phyloP scores from a whole-genome alignment of 176 grass and related monocot species.

The Sorghum bicolor region DNA sequence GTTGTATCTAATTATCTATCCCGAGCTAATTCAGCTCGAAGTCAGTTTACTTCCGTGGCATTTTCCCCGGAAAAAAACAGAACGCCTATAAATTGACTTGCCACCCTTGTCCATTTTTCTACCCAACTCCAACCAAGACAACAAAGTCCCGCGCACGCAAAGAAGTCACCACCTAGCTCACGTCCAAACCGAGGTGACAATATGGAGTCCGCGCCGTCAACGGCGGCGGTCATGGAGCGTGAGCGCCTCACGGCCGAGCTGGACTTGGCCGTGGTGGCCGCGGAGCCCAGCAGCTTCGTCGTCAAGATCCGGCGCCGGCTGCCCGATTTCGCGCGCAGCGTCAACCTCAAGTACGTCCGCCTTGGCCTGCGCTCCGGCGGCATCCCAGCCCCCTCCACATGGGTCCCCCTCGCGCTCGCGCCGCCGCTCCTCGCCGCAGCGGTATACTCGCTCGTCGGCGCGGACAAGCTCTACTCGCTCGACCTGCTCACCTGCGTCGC shows the following conservation, averaged over 20 bases:
- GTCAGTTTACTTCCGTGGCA: not conserved
- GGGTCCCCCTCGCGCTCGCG: slow-evolving; percentile 21
- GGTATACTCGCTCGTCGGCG: slow-evolving; percentile 30
- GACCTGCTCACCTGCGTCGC: slow-evolving; percentile 31
- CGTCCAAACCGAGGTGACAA: not conserved
- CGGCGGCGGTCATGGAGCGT: slow-evolving; percentile 48
- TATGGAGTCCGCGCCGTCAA: slow-evolving; percentile 24
- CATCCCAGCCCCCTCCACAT: slow-evolving; percentile 10
- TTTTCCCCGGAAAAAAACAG: not conserved
- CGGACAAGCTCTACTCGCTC: slow-evolving; percentile 27
- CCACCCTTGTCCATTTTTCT: not conserved
- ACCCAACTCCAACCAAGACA: slow-evolving; percentile 18
- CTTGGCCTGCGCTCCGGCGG: slow-evolving; percentile 44
- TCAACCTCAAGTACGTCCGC: slow-evolving; percentile 77
- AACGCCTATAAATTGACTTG: slow-evolving; percentile 25
- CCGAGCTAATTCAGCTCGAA: not conserved
- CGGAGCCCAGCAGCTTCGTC: slow-evolving; percentile 30
- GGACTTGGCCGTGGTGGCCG: slow-evolving; percentile 18
- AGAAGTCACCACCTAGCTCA: not conserved
- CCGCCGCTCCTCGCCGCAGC: slow-evolving; percentile 32
- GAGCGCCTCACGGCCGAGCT: slow-evolving; percentile 67
- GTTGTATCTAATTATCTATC: not conserved
- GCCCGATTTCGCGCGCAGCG: slow-evolving; percentile 65
- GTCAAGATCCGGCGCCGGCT: slow-evolving; percentile 67
- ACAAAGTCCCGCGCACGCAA: not conserved